phyloP scores from a whole-genome alignment of 2,329 filamentous ascomycete species.

The Exophiala bonariae region DNA sequence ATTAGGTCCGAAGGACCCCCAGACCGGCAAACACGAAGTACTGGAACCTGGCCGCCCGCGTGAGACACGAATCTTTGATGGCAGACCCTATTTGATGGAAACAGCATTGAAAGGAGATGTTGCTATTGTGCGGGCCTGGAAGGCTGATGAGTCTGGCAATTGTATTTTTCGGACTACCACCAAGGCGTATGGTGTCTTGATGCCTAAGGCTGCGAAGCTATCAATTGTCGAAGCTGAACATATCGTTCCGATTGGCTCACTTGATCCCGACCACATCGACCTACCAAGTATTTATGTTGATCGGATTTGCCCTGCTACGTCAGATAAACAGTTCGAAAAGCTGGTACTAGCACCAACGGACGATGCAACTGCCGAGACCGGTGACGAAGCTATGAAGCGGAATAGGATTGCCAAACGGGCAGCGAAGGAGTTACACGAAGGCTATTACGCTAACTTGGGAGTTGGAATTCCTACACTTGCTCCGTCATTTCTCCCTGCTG shows the following conservation, averaged over 20 bases:
- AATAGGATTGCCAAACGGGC: conserved; percentile 75
- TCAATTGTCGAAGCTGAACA: conserved; percentile 85
- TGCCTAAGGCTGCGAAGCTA: conserved; percentile 76
- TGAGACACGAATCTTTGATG: conserved; percentile 72
- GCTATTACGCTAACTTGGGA: conserved; percentile 77
- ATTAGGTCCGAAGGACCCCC: conserved; percentile 55
- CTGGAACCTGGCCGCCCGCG: conserved; percentile 65
- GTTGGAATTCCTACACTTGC: conserved; percentile 82
- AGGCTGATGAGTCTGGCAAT: conserved; percentile 74
- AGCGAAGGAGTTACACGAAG: conserved; percentile 76
- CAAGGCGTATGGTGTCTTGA: conserved; percentile 71
- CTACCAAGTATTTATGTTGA: conserved; percentile 82
- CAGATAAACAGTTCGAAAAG: conserved; percentile 72
- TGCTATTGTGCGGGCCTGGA: conserved; percentile 74
- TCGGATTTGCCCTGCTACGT: conserved; percentile 73
- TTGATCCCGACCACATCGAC: conserved; percentile 73
- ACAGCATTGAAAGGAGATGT: conserved; percentile 73
- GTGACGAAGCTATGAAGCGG: conserved; percentile 55
- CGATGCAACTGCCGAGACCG: conserved; percentile 40
- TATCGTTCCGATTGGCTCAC: conserved; percentile 72
- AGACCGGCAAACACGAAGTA: conserved; percentile 72
- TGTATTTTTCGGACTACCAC: conserved; percentile 76
- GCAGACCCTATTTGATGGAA: conserved; percentile 74
- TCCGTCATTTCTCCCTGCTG: conserved; percentile 69
- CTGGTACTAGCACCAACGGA: conserved; percentile 38